Percentiles rank a stretch among this genome's conserved stretches.
phyloP scores from a whole-genome alignment of 305 asterid genomes.

The Fraxinus nigra region DNA sequence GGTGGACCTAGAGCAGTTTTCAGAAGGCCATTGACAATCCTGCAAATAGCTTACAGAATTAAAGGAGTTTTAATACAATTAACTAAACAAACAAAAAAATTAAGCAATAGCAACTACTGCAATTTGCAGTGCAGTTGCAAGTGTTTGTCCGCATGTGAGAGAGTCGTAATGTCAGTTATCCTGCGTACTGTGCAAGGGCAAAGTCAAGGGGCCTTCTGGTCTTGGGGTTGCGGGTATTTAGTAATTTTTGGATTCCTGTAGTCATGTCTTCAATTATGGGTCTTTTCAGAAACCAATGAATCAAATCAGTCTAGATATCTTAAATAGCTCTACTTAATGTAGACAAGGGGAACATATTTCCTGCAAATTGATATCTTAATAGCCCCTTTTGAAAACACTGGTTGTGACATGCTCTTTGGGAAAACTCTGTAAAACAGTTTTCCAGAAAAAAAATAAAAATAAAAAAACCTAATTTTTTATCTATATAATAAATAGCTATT shows the following conservation, averaged over 20 bases:
- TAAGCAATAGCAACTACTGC: not conserved
- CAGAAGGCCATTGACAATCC: conserved; percentile 96
- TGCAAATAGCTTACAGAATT: conserved; percentile 62
- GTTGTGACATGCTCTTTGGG: not conserved
- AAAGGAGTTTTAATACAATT: conserved; percentile 39
- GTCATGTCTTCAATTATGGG: not conserved
- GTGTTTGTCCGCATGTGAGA: not conserved
- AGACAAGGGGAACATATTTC: not conserved
- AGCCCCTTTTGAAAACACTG: not conserved
- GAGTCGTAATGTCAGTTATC: not conserved
- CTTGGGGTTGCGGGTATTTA: not conserved
- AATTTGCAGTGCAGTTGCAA: not conserved
- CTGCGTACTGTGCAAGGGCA: not conserved
- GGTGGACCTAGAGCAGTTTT: conserved; percentile 98
- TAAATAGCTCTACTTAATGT: not conserved
- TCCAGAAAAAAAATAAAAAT: not conserved
- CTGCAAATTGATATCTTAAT: not conserved
- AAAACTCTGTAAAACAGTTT: not conserved
- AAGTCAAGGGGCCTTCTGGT: not conserved
- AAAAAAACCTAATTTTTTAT: not conserved
- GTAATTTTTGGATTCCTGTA: not conserved
- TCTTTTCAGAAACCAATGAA: not conserved
- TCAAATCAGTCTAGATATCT: not conserved
- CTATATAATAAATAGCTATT: not conserved
- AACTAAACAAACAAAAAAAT: conserved; percentile 19